These are phyloP conservation scores for Phytophthora rubi DNA, from an alignment of 352 stramenopile genomes.

Conservation along the genomic window DNA sequence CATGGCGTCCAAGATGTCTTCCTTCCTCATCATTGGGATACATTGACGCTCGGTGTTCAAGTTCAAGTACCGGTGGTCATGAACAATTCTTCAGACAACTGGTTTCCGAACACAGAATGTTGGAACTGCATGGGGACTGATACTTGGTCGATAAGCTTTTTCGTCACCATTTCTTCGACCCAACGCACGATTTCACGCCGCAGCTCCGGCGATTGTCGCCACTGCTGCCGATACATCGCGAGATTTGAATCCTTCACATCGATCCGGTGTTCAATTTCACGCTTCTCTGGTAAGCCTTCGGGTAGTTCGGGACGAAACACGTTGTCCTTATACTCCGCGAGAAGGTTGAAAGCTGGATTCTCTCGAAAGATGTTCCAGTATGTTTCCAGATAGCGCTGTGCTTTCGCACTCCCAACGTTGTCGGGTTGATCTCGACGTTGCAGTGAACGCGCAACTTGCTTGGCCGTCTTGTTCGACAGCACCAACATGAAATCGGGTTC, in stretches of 20 bases:
- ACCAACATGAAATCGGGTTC: conserved; percentile 26
- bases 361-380: conserved; percentile 9
- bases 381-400: conserved; percentile 17
- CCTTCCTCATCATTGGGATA: conserved; percentile 26
- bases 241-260: conserved; percentile 13
- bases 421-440: conserved; percentile 4
- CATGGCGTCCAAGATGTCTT: conserved; percentile 28
- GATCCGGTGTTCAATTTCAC: conserved; percentile 12
- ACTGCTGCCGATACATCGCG: conserved; percentile 18
- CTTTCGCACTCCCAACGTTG: conserved; percentile 19
- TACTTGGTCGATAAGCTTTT: conserved; percentile 17
- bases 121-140: conserved; percentile 7
- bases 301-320: conserved; percentile 13
- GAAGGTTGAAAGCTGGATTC: conserved; percentile 11
- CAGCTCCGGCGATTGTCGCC: conserved; percentile 20
- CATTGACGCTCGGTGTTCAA: conserved; percentile 6
- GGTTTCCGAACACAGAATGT: conserved; percentile 30
- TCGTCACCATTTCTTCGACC: conserved; percentile 8
- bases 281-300: conserved; percentile 12
- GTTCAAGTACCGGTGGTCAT: conserved; percentile 25
- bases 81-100: conserved; percentile 30
- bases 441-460: conserved; percentile 6
- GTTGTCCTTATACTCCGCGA: conserved; percentile 10
- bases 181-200: conserved; percentile 7
- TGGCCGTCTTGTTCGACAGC: conserved; percentile 16